Evolutionary conservation across 163 green algal genomes (phyloP).

Genomic region (Chloromonas sp.): DNA sequence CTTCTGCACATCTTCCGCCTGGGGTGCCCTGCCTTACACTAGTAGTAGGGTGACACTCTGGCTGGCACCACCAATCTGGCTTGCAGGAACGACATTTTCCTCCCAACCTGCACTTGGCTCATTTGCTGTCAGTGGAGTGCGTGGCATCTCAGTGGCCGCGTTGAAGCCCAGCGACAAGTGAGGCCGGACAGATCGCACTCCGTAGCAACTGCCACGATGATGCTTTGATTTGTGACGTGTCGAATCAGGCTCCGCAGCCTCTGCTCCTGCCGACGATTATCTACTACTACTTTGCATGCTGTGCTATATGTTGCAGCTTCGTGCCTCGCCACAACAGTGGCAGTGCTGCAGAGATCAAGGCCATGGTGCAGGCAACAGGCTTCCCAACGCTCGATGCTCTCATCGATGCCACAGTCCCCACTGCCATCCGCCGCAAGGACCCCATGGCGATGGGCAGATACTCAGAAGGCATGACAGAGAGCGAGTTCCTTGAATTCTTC

Average conservation of each 20-base stretch:
- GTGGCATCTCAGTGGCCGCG: conserved; percentile 54
- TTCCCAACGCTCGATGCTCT: conserved; percentile 84
- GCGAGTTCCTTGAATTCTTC: conserved; percentile 84
- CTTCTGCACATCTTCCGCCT: neutral
- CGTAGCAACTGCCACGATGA: too few species aligned
- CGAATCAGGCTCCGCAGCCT: neutral
- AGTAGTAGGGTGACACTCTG: too few species aligned
- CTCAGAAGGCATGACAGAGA: conserved; percentile 82
- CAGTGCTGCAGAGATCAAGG: conserved; percentile 61
- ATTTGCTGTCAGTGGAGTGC: neutral
- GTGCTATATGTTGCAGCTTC: conserved; percentile 65
- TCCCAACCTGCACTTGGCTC: too few species aligned
- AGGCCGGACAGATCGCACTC: conserved; percentile 10
- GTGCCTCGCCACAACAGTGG: conserved; percentile 91
- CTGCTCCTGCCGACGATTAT: neutral
- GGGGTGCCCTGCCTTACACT: too few species aligned
- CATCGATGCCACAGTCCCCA: conserved; percentile 92
- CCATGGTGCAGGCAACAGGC: conserved; percentile 78
- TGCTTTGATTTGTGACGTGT: neutral
- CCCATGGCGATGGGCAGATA: conserved; percentile 84
- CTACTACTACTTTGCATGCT: neutral
- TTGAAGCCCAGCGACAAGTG: conserved; percentile 66
- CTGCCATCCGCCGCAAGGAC: conserved; percentile 71
- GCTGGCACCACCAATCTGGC: too few species aligned
- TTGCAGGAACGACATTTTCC: too few species aligned